These are phyloP conservation scores for Parsonsia alboflavescens DNA, from an alignment of 257 asterid species.

Conservation along the genomic window DNA sequence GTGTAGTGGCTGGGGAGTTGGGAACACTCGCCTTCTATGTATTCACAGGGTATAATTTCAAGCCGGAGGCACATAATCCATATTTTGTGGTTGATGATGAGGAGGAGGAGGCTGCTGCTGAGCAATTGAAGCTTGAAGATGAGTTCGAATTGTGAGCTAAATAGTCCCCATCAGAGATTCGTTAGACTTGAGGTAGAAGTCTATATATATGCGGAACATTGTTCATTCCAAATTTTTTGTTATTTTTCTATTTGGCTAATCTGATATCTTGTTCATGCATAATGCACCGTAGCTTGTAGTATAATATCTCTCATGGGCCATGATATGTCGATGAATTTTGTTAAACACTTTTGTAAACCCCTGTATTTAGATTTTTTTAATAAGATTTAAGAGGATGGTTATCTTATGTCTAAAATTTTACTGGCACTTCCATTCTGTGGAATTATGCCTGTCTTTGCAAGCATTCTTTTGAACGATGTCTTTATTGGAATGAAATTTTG, in stretches of 20 bases:
- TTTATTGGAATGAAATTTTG: not conserved
- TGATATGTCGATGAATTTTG: constrained; percentile 32
- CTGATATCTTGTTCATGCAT: constrained; percentile 19
- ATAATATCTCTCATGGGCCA: constrained; percentile 20
- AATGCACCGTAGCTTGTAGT: constrained; percentile 8
- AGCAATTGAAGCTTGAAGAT: constrained; percentile 80
- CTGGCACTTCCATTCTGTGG: not conserved
- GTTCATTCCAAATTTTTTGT: not conserved
- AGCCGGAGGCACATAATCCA: constrained; percentile 81
- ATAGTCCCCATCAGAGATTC: not conserved
- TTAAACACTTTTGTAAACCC: constrained; percentile 10
- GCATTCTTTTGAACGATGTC: not conserved
- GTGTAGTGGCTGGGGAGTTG: constrained; percentile 71
- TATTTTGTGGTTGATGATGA: constrained; percentile 77
- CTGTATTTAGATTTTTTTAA: not conserved
- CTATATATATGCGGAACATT: not conserved
- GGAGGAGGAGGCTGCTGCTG: constrained; percentile 86
- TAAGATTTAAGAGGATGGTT: not conserved
- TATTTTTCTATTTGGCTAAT: not conserved
- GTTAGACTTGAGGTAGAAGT: constrained; percentile 24
- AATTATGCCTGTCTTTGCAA: not conserved
- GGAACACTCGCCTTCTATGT: constrained; percentile 71
- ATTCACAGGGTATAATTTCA: constrained; percentile 71
- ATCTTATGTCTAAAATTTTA: not conserved
- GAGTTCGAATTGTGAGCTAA: constrained; percentile 68